Evolutionary conservation across 306 rosid genomes (phyloP).

Genomic region (Rosa multiflora): DNA sequence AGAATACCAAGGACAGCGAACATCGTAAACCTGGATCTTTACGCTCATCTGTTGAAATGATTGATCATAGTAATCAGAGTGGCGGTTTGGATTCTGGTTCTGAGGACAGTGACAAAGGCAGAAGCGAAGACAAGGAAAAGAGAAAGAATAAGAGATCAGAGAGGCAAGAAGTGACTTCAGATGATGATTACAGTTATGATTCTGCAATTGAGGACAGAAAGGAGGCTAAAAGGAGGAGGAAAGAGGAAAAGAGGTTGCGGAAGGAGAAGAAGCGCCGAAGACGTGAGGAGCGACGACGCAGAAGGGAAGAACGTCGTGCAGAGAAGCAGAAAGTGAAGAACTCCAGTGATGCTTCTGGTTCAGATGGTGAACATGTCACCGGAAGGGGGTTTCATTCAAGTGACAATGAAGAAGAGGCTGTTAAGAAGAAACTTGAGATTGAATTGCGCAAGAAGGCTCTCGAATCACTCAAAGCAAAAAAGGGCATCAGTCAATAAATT

Average conservation of each 20-base stretch:
- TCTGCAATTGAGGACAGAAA: slow-evolving; percentile 74
- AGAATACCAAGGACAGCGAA: slow-evolving; percentile 35
- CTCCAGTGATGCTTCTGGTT: slow-evolving; percentile 46
- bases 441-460: slow-evolving; percentile 94
- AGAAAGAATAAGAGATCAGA: slow-evolving; percentile 80
- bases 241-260: slow-evolving; percentile 76
- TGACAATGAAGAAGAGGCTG: slow-evolving; percentile 55
- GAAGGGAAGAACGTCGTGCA: slow-evolving; percentile 70
- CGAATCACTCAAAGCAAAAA: slow-evolving; percentile 66
- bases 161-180: slow-evolving; percentile 57
- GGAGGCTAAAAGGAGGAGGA: slow-evolving; percentile 76
- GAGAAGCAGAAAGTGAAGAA: slow-evolving; percentile 76
- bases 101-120: slow-evolving; percentile 62
- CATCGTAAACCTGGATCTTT: slow-evolving; percentile 40
- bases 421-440: slow-evolving; percentile 79
- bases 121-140: slow-evolving; percentile 54
- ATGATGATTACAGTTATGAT: slow-evolving; percentile 63
- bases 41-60: slow-evolving; percentile 36
- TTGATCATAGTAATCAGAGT: slow-evolving; percentile 37
- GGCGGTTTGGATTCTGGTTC: slow-evolving; percentile 53
- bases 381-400: slow-evolving; percentile 49
- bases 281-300: slow-evolving; percentile 74
- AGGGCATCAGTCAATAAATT: slow-evolving; percentile 42
- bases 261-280: slow-evolving; percentile 84
- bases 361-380: slow-evolving; percentile 50